Percentiles rank a stretch among this genome's conserved stretches.
Evolutionary conservation across 495 filamentous ascomycete species (phyloP).

Genomic region (Corynascus novoguineensis): DNA sequence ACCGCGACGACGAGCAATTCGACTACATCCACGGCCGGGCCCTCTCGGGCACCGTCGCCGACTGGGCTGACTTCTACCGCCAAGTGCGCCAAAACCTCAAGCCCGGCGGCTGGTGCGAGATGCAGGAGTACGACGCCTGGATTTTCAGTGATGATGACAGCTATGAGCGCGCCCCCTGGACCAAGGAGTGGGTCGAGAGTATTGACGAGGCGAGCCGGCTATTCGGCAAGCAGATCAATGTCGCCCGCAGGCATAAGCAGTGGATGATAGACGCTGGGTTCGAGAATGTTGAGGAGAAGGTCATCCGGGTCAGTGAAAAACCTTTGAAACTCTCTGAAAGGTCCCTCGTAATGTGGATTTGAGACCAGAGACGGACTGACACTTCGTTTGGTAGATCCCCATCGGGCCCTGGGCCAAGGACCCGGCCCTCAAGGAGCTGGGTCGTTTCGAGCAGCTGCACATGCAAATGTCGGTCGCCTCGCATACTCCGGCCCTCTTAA

Average conservation of each 20-base stretch:
- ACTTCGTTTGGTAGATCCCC: conserved; percentile 30
- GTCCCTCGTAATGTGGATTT: too few species aligned
- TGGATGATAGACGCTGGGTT: conserved; percentile 40
- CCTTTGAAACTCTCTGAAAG: not conserved
- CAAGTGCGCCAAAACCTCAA: conserved; percentile 48
- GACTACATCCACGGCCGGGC: conserved; percentile 61
- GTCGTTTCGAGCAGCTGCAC: conserved; percentile 28
- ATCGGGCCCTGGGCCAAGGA: conserved; percentile 51
- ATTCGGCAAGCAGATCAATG: conserved; percentile 44
- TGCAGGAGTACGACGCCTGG: conserved; percentile 43
- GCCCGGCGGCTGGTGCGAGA: conserved; percentile 58
- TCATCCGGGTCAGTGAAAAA: conserved; percentile 30
- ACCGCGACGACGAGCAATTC: conserved; percentile 42
- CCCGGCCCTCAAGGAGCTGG: conserved; percentile 46
- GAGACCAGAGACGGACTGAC: not conserved
- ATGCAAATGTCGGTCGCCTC: conserved; percentile 28
- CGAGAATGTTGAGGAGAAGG: conserved; percentile 33
- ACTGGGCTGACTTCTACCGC: conserved; percentile 51
- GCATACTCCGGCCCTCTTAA: conserved; percentile 18
- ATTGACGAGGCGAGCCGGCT: conserved; percentile 40
- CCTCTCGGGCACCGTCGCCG: conserved; percentile 50
- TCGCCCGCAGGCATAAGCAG: conserved; percentile 36
- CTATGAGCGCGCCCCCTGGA: conserved; percentile 38
- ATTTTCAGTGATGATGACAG: conserved; percentile 49
- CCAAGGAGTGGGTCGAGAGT: conserved; percentile 42